These are phyloP conservation scores for Coelastrella sp. DNA, from an alignment of 139 green algal species.

Conservation along the genomic window DNA sequence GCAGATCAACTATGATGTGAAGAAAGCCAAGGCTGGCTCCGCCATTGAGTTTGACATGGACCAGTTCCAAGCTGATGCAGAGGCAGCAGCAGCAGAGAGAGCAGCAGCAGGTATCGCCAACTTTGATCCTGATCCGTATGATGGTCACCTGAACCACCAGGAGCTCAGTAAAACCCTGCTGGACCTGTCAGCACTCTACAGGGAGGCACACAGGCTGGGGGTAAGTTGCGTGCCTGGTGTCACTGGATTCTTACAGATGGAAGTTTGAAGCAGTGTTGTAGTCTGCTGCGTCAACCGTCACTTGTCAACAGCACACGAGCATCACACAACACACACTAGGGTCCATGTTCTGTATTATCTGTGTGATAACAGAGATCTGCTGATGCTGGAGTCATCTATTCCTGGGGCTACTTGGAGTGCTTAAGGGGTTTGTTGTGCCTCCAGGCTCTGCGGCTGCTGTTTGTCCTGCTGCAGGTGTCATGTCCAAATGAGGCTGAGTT, in stretches of 20 bases:
- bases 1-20: constrained; percentile 40
- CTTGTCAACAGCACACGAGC: too few species aligned
- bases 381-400: too few species aligned
- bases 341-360: too few species aligned
- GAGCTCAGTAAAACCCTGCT: constrained; percentile 86
- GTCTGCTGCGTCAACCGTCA: too few species aligned
- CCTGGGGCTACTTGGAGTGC: too few species aligned
- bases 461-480: not conserved
- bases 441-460: not conserved
- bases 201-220: constrained; percentile 54
- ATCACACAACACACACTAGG: too few species aligned
- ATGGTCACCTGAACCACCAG: constrained; percentile 87
- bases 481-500: constrained; percentile 76
- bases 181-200: constrained; percentile 78
- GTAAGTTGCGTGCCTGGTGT: not conserved
- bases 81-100: constrained; percentile 7
- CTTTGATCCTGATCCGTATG: constrained; percentile 72
- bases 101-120: not conserved
- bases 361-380: too few species aligned
- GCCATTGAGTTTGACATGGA: constrained; percentile 22
- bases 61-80: constrained; percentile 9
- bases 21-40: not conserved
- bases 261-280: too few species aligned
- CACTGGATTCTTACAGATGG: not conserved
- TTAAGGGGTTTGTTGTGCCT: not conserved